Percentiles rank a stretch among this genome's conserved stretches.
Conservation (phyloP, 106 monocot species). For the Iris macrosiphon region DNA sequence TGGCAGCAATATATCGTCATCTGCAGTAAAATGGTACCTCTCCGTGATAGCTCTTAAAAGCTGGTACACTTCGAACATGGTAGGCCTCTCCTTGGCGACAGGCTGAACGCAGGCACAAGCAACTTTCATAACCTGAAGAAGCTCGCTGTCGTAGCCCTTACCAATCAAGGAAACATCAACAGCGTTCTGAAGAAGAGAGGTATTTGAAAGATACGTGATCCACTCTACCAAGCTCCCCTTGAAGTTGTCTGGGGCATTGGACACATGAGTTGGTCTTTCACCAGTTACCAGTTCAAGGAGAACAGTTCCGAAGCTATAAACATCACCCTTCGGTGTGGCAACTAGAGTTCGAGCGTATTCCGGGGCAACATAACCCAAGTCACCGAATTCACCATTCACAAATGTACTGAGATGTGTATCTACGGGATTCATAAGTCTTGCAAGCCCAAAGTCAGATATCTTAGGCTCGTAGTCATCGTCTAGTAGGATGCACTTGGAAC, state of each 20-base stretch:
- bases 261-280: slow-evolving; percentile 69
- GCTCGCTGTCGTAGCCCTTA: slow-evolving; percentile 60
- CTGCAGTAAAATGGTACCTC: slow-evolving; percentile 50
- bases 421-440: slow-evolving; percentile 83
- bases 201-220: slow-evolving; percentile 66
- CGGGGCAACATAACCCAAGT: slow-evolving; percentile 85
- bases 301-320: slow-evolving; percentile 77
- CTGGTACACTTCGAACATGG: slow-evolving; percentile 89
- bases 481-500: slow-evolving; percentile 81
- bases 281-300: slow-evolving; percentile 72
- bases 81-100: slow-evolving; percentile 72
- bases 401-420: slow-evolving; percentile 94
- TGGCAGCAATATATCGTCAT: slow-evolving; percentile 32
- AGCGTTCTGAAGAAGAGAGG: slow-evolving; percentile 55
- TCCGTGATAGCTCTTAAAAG: slow-evolving; percentile 75
- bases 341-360: slow-evolving; percentile 73
- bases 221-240: slow-evolving; percentile 79
- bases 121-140: slow-evolving; percentile 73
- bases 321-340: slow-evolving; percentile 79
- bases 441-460: slow-evolving; percentile 88
- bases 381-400: slow-evolving; percentile 89
- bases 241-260: slow-evolving; percentile 64
- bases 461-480: slow-evolving; percentile 82
- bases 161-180: slow-evolving; percentile 62
- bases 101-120: slow-evolving; percentile 60